Base-by-base conservation (phyloP, 768 basidiomycete species). In the Rossbeevera mucosa region DNA sequence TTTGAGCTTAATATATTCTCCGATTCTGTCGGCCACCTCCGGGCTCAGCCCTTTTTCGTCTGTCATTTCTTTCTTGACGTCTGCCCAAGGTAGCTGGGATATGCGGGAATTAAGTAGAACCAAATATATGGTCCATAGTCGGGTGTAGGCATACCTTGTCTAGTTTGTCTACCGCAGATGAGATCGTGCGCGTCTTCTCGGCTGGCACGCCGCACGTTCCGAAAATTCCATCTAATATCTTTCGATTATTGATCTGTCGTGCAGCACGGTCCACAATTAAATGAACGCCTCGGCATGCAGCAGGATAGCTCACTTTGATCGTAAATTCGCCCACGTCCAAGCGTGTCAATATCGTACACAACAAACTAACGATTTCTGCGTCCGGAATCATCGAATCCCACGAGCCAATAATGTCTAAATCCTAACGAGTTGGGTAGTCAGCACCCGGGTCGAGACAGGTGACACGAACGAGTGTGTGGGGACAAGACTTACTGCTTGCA, bases 371-470 rank as follows among this genome's bases (percentile, higher is more conserved):
- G 24, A 96, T 68, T 67, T 99, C 96, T 1, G 91, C 91, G 64
- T 98, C 96, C 8, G 96, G 91, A 50, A 99, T 91, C 96, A 99
- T 99, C 4, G 91, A 73, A 68, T 99, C 96, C 85, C 91, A 97
- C 7, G 69, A 64, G 8, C 96, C 96, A 26, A 88, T 82, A 48
- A 98, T 93, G 68, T 98, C 96, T 63, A 98, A 89, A 69, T 99
- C 95, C 94, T 95, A 33, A 12, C 14, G 18, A 38, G 18, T 43
- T 43, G 8, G 51, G 3, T 31, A 0, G 18, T 50, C 42, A 44
- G 48, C 13, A 45, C 21, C 22, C 0, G 7, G n/a, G n/a, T n/a
- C n/a, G n/a, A n/a, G n/a, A n/a, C n/a, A n/a, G n/a, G 6, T 11
- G 5, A 0, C 29, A 31, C 3, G 3, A 11, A 14, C 28, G 24